Conservation (phyloP, 2,329 filamentous ascomycete species). For the Cladorrhinum sp. region DNA sequence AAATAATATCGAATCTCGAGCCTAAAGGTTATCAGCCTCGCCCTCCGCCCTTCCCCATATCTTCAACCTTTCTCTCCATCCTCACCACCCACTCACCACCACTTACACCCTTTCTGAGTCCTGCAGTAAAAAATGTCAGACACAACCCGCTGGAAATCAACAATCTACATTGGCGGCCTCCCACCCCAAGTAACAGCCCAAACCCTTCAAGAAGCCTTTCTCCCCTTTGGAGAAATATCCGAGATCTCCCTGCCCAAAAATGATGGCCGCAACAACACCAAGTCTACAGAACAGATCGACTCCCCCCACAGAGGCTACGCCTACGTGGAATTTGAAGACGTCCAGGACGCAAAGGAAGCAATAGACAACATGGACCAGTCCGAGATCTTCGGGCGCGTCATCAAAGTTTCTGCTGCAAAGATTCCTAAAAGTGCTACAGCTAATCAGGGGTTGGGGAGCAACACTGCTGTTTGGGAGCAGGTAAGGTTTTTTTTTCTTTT, state of each 20-base stretch:
- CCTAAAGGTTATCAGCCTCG: too few species aligned
- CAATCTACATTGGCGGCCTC: constrained; percentile 87
- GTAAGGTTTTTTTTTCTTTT: constrained; percentile 48
- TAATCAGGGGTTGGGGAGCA: constrained; percentile 81
- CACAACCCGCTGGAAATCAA: constrained; percentile 78
- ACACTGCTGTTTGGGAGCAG: constrained; percentile 96
- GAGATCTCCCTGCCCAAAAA: constrained; percentile 89
- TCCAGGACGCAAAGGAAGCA: constrained; percentile 83
- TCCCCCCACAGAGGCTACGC: constrained; percentile 82
- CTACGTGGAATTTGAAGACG: constrained; percentile 90
- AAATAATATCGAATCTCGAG: too few species aligned
- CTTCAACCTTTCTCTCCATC: neutral
- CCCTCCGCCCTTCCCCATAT: too few species aligned
- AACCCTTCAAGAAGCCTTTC: constrained; percentile 83
- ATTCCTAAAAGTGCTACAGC: constrained; percentile 70
- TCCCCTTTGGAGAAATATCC: constrained; percentile 93
- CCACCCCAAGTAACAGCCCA: constrained; percentile 71
- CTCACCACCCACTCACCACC: neutral
- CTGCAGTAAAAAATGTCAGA: constrained; percentile 64
- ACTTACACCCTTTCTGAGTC: neutral
- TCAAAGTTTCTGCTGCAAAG: constrained; percentile 91
- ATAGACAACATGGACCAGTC: constrained; percentile 99
- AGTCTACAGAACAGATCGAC: constrained; percentile 34
- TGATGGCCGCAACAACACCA: constrained; percentile 72
- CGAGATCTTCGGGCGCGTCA: constrained; percentile 85